Evolutionary conservation across 2,329 filamentous ascomycete species (phyloP), one percentile per base, ranked within the genome.

Genomic region (Alternaria conjuncta): DNA sequence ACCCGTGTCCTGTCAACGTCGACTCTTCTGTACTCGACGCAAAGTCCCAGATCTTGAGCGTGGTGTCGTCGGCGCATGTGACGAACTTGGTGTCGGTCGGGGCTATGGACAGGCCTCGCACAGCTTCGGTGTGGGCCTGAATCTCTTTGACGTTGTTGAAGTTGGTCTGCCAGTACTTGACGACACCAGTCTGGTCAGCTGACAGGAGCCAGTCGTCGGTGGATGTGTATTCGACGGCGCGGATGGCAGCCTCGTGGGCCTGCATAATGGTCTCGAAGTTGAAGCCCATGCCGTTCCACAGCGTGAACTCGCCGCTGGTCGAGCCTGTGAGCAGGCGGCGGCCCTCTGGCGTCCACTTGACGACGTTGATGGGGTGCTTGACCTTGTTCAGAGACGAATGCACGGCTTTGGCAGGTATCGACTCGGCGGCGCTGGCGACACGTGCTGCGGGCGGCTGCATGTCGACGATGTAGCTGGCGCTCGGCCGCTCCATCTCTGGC

Each of bases 251-350:
- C 81, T 97, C 95, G 80, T 98, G 95, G 43, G 95, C 95, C 80
- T 97, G 94, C 92, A 97, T 97, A 26, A 99, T 97, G 4, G 96
- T 98, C 83, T 99, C 96, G 74, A 99, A 99, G 80, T 99, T 98
- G 87, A 99, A 99, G 23, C 94, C 95, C 46, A 95, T 98, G 67
- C 96, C 96, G 79, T 99, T 99, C 96, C 96, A 99, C 4, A 99
- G 82, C 43, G 96, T 99, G 75, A 99, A 99, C 79, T 99, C 96
- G 75, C 96, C 96, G 78, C 95, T 98, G 70, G 94, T 97, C 0
- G 94, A 97, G 21, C 94, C 96, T 0, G 96, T 98, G 77, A 99
- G 86, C 60, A 99, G 84, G 70, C 96, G 87, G 65, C 96, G 90
- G 26, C 96, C 96, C 80, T 99, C 96, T 7, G 96, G 96, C 15